These are phyloP conservation scores for Amanita molliuscula DNA, from an alignment of 768 basidiomycete species.

Conservation along the genomic window DNA sequence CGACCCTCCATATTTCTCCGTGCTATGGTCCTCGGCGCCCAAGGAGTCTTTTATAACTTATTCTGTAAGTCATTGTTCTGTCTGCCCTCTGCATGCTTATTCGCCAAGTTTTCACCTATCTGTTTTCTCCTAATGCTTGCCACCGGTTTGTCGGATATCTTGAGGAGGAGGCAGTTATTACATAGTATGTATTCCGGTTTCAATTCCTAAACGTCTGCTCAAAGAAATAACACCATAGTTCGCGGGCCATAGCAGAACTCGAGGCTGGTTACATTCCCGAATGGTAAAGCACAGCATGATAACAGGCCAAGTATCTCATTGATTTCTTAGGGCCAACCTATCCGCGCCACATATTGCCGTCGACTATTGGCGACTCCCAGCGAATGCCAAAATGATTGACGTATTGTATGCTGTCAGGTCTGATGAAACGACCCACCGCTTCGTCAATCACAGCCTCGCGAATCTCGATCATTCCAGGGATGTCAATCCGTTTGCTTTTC, in stretches of 20 bases:
- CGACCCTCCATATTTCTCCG: slow-evolving; percentile 78
- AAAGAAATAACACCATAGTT: slow-evolving; percentile 28
- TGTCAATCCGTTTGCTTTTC: slow-evolving; percentile 83
- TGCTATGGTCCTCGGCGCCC: slow-evolving; percentile 75
- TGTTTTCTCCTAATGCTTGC: slow-evolving; percentile 63
- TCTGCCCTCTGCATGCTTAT: slow-evolving; percentile 8
- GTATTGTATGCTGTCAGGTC: slow-evolving; percentile 88
- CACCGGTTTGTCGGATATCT: slow-evolving; percentile 90
- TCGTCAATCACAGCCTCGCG: slow-evolving; percentile 93
- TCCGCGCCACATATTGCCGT: slow-evolving; percentile 85
- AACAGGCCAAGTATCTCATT: background rate
- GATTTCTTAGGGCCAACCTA: slow-evolving; percentile 40
- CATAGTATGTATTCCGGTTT: slow-evolving; percentile 51
- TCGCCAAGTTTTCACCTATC: slow-evolving; percentile 58
- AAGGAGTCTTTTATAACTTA: slow-evolving; percentile 84
- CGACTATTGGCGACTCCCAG: slow-evolving; percentile 83
- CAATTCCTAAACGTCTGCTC: background rate
- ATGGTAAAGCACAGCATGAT: slow-evolving; percentile 39
- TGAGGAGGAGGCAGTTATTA: slow-evolving; percentile 92
- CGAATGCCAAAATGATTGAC: slow-evolving; percentile 73
- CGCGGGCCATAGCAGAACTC: slow-evolving; percentile 75
- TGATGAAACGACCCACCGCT: slow-evolving; percentile 88
- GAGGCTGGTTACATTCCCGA: slow-evolving; percentile 73
- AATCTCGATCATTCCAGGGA: slow-evolving; percentile 71
- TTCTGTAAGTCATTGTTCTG: slow-evolving; percentile 49